phyloP scores from a whole-genome alignment of 192 early-diverging fungal species.

The Backusella mclennaniae region DNA sequence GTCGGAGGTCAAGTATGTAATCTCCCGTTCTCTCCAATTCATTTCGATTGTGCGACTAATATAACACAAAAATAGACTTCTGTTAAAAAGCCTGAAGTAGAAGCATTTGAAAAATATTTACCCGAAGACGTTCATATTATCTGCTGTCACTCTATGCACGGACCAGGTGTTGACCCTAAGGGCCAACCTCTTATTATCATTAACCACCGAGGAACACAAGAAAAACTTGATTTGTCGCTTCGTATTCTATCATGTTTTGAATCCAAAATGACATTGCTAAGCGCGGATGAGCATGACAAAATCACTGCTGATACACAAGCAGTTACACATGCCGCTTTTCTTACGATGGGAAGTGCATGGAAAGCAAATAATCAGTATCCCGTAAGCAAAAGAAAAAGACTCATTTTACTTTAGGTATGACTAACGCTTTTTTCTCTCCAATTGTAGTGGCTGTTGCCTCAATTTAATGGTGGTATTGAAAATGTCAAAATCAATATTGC shows the following conservation, averaged over 20 bases:
- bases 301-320: slow-evolving; percentile 98
- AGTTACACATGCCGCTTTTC: slow-evolving; percentile 91
- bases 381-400: slow-evolving; percentile 38
- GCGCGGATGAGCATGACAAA: slow-evolving; percentile 83
- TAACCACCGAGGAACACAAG: slow-evolving; percentile 66
- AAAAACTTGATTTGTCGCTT: slow-evolving; percentile 60
- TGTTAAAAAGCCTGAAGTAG: slow-evolving; percentile 92
- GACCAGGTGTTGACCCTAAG: slow-evolving; percentile 79
- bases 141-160: slow-evolving; percentile 93
- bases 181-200: slow-evolving; percentile 86
- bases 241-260: slow-evolving; percentile 70
- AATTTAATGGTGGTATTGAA: slow-evolving; percentile 91
- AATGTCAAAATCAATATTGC: slow-evolving; percentile 95
- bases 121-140: slow-evolving; percentile 91
- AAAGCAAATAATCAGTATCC: slow-evolving; percentile 77
- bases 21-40: not conserved
- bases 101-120: slow-evolving; percentile 82
- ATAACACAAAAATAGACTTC: slow-evolving; percentile 61
- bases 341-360: slow-evolving; percentile 95
- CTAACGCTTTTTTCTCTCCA: not conserved
- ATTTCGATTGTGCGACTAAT: not conserved
- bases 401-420: not conserved
- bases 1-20: slow-evolving; percentile 76
- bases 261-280: slow-evolving; percentile 77
- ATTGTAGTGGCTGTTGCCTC: slow-evolving; percentile 79